Evolutionary conservation across 495 filamentous ascomycete genomes (phyloP), one percentile per base, ranked within the genome.

Genomic region (Aspergillus ellipticus): DNA sequence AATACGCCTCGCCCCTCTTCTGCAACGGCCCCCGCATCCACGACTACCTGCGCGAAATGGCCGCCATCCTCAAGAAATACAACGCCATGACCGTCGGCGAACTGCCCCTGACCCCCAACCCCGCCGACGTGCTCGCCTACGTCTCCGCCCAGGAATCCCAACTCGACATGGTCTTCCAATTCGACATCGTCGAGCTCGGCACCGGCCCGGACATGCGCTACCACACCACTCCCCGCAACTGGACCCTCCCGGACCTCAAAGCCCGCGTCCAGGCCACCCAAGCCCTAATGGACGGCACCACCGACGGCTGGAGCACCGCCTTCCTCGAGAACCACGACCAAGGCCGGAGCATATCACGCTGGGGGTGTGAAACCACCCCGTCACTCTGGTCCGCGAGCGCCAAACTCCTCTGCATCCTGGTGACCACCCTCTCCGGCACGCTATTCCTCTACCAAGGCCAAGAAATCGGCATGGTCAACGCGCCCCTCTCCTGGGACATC

Each of bases 391-490:
- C 67, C 19, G 31, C 62, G 0, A 69, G 70, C 9, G 81, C 80
- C 1, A 89, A 88, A 61, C 73, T 84, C 62, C 67, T 88, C 7
- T 77, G 80, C 0, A 62, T 85, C 28, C 73, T 83, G 71, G 67
- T 80, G 60, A 63, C 70, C 24, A 68, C 78, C 4, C 58, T 86
- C 52, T 79, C 77, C 0, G 86, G 86, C 0, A 88, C 85, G 0
- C 62, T 86, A n/a, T 89, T 84, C 63, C 51, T 88, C 17, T 88
- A 85, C 58, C 85, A 89, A 54, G 86, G 86, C 0, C 83, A 89
- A 60, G 86, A 89, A 53, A 75, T 89, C 37, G 86, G 85, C 5
- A 87, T 88, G 83, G 73, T 76, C 48, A 88, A 89, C 55, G 76
- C 82, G 16, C 84, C 87, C 0, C 51, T 57, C 11, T 54, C 74